Percentiles rank a stretch among this genome's conserved stretches.
Conservation (phyloP, 192 early-diverging fungal genomes). For the Backusella parvicylindrica region DNA sequence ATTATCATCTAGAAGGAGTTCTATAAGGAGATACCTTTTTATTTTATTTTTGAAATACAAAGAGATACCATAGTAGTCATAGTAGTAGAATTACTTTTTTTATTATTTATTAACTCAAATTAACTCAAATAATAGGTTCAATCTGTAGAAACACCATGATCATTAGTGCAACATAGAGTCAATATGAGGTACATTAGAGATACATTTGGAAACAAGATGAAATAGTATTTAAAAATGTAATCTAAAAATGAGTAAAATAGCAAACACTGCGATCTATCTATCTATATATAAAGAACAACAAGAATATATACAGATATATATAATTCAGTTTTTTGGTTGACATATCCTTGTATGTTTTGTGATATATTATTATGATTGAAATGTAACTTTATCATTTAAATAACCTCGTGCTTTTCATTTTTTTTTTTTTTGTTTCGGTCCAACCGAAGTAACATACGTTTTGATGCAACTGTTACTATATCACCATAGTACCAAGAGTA, state of each 20-base stretch:
- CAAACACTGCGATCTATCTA: background rate
- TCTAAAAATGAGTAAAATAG: background rate
- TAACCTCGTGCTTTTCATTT: background rate
- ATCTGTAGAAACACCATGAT: background rate
- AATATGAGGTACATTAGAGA: background rate
- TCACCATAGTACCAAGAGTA: background rate
- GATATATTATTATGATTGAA: background rate
- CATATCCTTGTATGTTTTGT: background rate
- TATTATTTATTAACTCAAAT: background rate
- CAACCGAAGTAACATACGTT: background rate
- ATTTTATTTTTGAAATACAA: background rate
- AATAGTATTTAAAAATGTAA: too few relatives aligned
- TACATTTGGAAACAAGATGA: background rate
- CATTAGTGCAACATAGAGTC: background rate
- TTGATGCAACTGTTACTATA: background rate
- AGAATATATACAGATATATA: background rate
- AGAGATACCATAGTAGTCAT: background rate
- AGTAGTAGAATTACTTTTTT: background rate
- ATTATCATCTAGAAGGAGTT: background rate
- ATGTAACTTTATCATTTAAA: background rate
- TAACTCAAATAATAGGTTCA: background rate
- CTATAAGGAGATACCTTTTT: background rate
- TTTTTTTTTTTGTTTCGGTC: background rate
- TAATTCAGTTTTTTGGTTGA: background rate
- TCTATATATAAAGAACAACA: background rate